Evolutionary conservation across 306 rosid genomes (phyloP).

Genomic region (Mucuna pruriens): DNA sequence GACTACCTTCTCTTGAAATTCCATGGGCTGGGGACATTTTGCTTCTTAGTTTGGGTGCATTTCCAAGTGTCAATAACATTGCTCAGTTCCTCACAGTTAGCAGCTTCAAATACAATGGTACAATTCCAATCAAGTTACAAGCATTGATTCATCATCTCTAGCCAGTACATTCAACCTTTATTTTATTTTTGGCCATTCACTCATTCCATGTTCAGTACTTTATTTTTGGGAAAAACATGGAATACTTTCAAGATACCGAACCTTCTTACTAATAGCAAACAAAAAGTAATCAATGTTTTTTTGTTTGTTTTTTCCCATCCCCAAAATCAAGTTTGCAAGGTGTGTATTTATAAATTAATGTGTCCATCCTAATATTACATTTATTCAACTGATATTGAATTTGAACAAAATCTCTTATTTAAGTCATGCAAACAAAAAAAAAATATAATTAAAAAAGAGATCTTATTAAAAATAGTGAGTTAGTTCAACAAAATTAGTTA

Average conservation of each 20-base stretch:
- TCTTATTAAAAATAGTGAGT: no score
- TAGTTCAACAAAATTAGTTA: no score
- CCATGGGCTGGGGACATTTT: not conserved
- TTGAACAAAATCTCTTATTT: no score
- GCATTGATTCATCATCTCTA: not conserved
- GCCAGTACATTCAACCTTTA: not conserved
- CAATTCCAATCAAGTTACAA: not conserved
- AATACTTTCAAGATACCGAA: not conserved
- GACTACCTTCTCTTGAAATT: slow-evolving; percentile 1
- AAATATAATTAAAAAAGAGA: no score
- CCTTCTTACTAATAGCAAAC: not conserved
- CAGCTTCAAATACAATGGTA: not conserved
- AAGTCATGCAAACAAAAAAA: no score
- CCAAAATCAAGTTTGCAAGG: not conserved
- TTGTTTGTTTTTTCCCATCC: not conserved
- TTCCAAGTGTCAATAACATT: not conserved
- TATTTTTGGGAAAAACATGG: not conserved
- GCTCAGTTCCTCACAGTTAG: not conserved
- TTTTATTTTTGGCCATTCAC: not conserved
- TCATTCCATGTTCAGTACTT: not conserved
- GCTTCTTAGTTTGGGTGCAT: not conserved
- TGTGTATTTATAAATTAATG: not conserved
- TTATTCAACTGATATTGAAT: no score
- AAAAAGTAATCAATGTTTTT: not conserved
- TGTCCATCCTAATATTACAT: no score